Base-by-base conservation (phyloP, 2,329 filamentous ascomycete genomes). In the Phialocephala subalpina region DNA sequence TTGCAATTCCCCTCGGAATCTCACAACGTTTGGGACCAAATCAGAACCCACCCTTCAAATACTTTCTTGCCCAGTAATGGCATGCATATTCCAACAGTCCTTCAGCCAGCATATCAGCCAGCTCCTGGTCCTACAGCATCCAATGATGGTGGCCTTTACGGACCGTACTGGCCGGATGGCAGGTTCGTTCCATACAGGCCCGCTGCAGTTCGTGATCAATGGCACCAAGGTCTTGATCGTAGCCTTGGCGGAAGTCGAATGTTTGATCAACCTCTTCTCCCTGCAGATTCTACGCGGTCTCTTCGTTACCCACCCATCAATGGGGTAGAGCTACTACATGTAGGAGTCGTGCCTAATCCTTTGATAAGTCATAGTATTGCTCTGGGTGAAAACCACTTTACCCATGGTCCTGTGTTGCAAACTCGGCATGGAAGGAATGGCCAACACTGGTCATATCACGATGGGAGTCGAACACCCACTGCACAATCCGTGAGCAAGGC, bases 161-260 rank as follows among this genome's bases (percentile, higher is more conserved):
- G 87, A 0, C 86, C 86, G 33, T 89, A 89, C 73, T 89, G 86
- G 86, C 86, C 87, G 22, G 84, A 89, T 79, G 87, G 86, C n/a
- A 85, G 85, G 53, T 77, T 73, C 60, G 70, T 73, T 20, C 75
- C 87, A 14, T 89, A 89, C 75, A 81, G 86, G 65, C 86, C 87
- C 14, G 84, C 86, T 40, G 84, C 86, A 6, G 78, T 86, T 65
- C 81, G 84, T 66, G 85, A 88, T 74, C 80, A 83, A 55, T 81
- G 83, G 22, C 84, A 71, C 40, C 65, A 74, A 49, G 56, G 65
- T 52, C 33, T 56, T 53, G 57, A 64, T 33, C 59, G 69, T 53
- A 58, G 53, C 6, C 59, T 66, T 16, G 64, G 69, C 29, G 59
- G 63, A 7, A 60, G 62, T 47, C 35, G 60, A 22, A 57, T 59